These are phyloP conservation scores for Trichoderma atroviride DNA, from an alignment of 2,329 filamentous ascomycete species.

Conservation along the genomic window DNA sequence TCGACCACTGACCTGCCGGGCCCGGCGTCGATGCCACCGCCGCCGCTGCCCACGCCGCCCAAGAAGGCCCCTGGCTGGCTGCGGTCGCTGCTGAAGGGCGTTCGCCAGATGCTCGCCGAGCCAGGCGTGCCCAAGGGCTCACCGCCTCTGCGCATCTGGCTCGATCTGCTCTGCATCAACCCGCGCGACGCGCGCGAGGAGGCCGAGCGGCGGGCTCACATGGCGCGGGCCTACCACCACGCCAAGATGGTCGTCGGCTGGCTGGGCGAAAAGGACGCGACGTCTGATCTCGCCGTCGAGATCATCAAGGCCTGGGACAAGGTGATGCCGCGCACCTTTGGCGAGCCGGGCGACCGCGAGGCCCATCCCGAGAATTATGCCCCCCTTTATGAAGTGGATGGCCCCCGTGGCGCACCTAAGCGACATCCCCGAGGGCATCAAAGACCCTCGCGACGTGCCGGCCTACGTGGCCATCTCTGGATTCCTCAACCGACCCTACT, in stretches of 20 bases:
- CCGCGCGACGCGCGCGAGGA: constrained; percentile 36
- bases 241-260: constrained; percentile 41
- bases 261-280: constrained; percentile 37
- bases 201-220: constrained; percentile 34
- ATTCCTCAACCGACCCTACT: constrained; percentile 40
- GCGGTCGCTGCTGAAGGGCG: constrained; percentile 29
- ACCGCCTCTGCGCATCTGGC: constrained; percentile 36
- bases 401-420: constrained; percentile 34
- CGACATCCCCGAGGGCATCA: constrained; percentile 31
- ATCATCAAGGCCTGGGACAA: constrained; percentile 37
- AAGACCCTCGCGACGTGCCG: constrained; percentile 31
- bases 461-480: constrained; percentile 34
- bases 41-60: constrained; percentile 30
- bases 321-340: constrained; percentile 38
- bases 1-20: constrained; percentile 18
- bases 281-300: constrained; percentile 35
- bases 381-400: constrained; percentile 39
- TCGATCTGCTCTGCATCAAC: constrained; percentile 39
- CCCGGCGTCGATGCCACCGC: background rate
- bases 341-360: constrained; percentile 40
- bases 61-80: constrained; percentile 32
- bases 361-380: constrained; percentile 41
- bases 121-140: constrained; percentile 13
- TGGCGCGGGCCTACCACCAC: constrained; percentile 37
- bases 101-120: constrained; percentile 26